Evolutionary conservation across 441 rosid species (phyloP).

Genomic region (Gossypium gossypioides): DNA sequence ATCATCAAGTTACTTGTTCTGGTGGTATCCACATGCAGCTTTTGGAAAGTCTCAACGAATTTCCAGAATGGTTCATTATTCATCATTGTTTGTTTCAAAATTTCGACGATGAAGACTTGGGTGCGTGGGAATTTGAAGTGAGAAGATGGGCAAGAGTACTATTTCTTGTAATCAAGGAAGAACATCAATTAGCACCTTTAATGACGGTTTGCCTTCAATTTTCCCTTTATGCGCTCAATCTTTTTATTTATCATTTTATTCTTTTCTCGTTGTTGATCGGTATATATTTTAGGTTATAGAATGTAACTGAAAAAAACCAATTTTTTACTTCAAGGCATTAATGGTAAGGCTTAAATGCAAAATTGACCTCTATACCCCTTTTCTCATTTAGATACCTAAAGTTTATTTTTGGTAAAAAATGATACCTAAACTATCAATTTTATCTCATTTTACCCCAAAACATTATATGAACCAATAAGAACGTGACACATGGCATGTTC

Average conservation of each 20-base stretch:
- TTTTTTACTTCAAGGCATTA: neutral
- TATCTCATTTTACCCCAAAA: too few species aligned
- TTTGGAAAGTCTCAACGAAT: conserved; percentile 48
- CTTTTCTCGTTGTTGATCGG: neutral
- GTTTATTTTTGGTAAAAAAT: too few species aligned
- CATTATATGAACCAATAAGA: too few species aligned
- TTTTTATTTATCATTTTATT: neutral
- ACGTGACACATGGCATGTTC: too few species aligned
- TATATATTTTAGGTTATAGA: conserved; percentile 1
- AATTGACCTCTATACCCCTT: too few species aligned
- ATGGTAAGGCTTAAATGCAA: neutral
- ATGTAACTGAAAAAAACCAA: neutral
- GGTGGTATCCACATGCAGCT: conserved; percentile 28
- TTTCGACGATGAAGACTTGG: conserved; percentile 83
- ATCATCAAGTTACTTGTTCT: conserved; percentile 20
- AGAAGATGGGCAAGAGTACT: conserved; percentile 80
- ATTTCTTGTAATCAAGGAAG: conserved; percentile 47
- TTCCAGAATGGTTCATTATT: conserved; percentile 43
- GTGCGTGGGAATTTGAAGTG: conserved; percentile 79
- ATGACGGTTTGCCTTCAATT: conserved; percentile 42
- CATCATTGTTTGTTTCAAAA: conserved; percentile 25
- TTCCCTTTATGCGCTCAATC: conserved; percentile 1
- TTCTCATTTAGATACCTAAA: too few species aligned
- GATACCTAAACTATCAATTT: too few species aligned
- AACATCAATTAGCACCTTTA: conserved; percentile 40